phyloP scores from a whole-genome alignment of 2,329 filamentous ascomycete species.

The Lasiodiplodia sp. region DNA sequence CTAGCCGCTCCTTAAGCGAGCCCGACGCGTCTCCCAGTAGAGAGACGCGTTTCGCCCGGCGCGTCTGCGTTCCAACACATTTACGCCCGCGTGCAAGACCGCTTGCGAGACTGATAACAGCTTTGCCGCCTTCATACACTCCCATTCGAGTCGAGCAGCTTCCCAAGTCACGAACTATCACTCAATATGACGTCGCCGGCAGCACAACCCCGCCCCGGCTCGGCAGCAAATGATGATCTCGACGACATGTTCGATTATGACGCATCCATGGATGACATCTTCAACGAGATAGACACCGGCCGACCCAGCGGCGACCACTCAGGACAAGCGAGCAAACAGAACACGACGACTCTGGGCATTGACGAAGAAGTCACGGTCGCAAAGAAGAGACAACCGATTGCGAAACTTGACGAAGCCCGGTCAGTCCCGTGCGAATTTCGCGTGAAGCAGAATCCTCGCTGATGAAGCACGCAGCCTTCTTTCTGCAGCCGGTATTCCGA shows the following conservation, averaged over 20 bases:
- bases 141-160: background rate
- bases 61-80: slow-evolving; percentile 31
- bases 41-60: slow-evolving; percentile 11
- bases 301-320: slow-evolving; percentile 31
- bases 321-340: slow-evolving; percentile 27
- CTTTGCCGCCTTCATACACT: background rate
- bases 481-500: slow-evolving; percentile 82
- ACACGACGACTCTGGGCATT: slow-evolving; percentile 67
- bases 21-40: slow-evolving; percentile 33
- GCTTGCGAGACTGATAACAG: background rate
- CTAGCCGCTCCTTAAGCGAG: slow-evolving; percentile 28
- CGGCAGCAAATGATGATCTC: slow-evolving; percentile 54
- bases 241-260: slow-evolving; percentile 82
- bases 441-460: slow-evolving; percentile 3
- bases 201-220: slow-evolving; percentile 33
- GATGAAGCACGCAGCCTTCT: slow-evolving; percentile 67
- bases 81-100: background rate
- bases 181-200: slow-evolving; percentile 31
- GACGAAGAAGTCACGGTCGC: slow-evolving; percentile 85
- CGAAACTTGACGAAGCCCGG: slow-evolving; percentile 87
- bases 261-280: slow-evolving; percentile 61
- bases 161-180: slow-evolving; percentile 38
- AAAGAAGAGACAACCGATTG: slow-evolving; percentile 77
- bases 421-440: slow-evolving; percentile 44
- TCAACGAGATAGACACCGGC: slow-evolving; percentile 46